phyloP scores from a whole-genome alignment of 2,329 filamentous ascomycete genomes.

The Botrytis fabae region DNA sequence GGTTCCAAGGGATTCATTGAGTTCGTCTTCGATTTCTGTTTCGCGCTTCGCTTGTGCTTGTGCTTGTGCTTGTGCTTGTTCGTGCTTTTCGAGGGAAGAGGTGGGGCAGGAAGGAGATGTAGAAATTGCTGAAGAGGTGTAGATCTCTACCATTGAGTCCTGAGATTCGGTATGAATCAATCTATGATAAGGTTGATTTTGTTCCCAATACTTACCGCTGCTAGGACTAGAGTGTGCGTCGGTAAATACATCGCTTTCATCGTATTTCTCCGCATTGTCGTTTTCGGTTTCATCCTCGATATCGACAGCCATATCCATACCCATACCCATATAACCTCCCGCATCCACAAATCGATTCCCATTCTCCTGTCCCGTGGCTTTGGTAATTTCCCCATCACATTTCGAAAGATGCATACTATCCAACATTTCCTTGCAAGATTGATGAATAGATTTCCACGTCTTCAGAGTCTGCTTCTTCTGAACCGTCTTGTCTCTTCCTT shows the following conservation, averaged over 20 bases:
- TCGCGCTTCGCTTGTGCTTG: not conserved
- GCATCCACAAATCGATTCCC: not conserved
- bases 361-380: not conserved
- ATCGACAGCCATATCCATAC: not conserved
- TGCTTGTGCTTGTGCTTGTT: too few relatives aligned
- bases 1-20: not conserved
- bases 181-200: not conserved
- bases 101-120: not conserved
- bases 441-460: not conserved
- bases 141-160: not conserved
- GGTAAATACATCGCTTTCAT: not conserved
- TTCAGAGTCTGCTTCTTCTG: not conserved
- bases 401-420: not conserved
- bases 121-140: not conserved
- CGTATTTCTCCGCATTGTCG: not conserved
- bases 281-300: not conserved
- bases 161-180: not conserved
- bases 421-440: not conserved
- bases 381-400: not conserved
- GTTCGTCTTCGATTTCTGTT: not conserved
- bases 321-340: not conserved
- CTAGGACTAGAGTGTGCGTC: not conserved
- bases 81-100: not conserved
- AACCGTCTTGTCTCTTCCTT: not conserved
- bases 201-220: not conserved